Base-by-base conservation (phyloP, 441 rosid species). In the Manihot esculenta region DNA sequence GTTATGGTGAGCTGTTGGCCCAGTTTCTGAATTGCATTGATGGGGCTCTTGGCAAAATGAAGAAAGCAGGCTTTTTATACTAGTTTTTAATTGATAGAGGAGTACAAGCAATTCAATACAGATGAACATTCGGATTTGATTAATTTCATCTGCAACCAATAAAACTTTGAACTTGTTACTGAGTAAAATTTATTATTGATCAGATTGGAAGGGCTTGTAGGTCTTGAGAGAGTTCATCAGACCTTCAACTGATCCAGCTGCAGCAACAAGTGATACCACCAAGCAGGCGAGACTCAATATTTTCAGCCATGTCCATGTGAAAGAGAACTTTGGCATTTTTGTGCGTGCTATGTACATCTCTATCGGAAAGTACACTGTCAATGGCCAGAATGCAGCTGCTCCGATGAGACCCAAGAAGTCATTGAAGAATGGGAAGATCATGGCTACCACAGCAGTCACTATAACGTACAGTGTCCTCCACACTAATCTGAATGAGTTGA, bases 401-500 rank as follows among this genome's bases (percentile, higher is more conserved):
- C 98, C 97, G 0, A 91, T 78, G 17, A 93, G 90, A 17, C 96
- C 94, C 68, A 91, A 60, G 74, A 91, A 87, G 62, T 86, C 89
- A 15, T 89, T 93, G 88, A 93, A 93, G 85, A 93, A 91, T 2
- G 98, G 98, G 50, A 93, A 82, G 60, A 88, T 75, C 98, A 91
- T 91, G 47, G 97, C 97, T 5, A 86, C 1, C 6, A 91, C 67
- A 0, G 93, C 79, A 0, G 96, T 87, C 21, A 88, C 70, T 0
- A 89, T 71, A 54, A 93, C 98, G 20, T 86, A 93, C 2, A 62
- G 8, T 3, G 88, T 87, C 73, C 96, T 84, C 96, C 96, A 93
- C 41, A 81, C 81, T 71, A 93, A 61, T 71, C 90, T 84, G 78
- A 88, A 85, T 38, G 68, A 68, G 81, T 78, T 93, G 71, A 93